Conservation (phyloP, 176 grass and related monocot species). For the Eremochloa ophiuroides region DNA sequence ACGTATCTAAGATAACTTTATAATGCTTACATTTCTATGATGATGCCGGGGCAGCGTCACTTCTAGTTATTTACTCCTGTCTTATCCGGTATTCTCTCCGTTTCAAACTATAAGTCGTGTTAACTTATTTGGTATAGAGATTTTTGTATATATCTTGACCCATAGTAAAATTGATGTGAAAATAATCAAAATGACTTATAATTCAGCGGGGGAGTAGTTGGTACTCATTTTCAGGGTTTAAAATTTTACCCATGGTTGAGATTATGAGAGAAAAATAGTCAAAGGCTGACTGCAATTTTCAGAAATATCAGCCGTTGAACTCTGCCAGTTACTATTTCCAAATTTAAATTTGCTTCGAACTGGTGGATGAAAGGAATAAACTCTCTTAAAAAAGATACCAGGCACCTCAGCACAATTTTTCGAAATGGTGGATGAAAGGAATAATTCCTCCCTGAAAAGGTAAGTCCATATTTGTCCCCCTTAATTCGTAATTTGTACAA, state of each 20-base stretch:
- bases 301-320: not conserved
- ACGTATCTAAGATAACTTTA: slow-evolving; percentile 1
- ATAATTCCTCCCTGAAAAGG: not conserved
- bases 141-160: too few species aligned
- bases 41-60: not conserved
- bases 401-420: not conserved
- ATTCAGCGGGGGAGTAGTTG: too few species aligned
- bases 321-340: not conserved
- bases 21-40: not conserved
- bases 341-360: not conserved
- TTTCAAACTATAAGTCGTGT: too few species aligned
- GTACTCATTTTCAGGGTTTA: not conserved
- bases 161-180: too few species aligned
- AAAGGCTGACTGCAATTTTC: not conserved
- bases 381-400: too few species aligned
- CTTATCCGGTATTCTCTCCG: too few species aligned
- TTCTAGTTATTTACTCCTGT: not conserved
- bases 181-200: too few species aligned
- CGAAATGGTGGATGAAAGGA: not conserved
- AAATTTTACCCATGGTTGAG: not conserved
- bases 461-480: not conserved
- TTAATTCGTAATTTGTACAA: not conserved
- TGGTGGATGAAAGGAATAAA: too few species aligned
- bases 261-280: not conserved
- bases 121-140: too few species aligned